Evolutionary conservation across 2,329 filamentous ascomycete species (phyloP).

Genomic region (Penicillium carneum): DNA sequence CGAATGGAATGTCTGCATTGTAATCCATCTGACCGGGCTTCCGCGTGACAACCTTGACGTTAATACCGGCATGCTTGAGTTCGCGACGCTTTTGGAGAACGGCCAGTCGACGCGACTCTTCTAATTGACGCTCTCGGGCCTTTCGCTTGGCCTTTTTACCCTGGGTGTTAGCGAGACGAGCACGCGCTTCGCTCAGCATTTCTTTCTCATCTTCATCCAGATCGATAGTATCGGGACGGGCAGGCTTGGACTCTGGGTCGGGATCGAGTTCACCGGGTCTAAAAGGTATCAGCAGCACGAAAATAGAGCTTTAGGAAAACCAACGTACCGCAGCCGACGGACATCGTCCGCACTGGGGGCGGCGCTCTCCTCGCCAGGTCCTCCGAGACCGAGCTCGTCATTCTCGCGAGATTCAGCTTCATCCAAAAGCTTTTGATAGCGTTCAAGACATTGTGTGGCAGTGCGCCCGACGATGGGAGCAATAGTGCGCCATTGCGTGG

Average conservation of each 20-base stretch:
- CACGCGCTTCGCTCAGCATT: constrained; percentile 96
- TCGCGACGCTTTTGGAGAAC: constrained; percentile 93
- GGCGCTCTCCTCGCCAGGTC: constrained; percentile 80
- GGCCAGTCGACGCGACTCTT: constrained; percentile 89
- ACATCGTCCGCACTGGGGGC: constrained; percentile 94
- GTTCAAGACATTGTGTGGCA: constrained; percentile 94
- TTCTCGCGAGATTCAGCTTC: constrained; percentile 90
- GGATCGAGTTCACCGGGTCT: constrained; percentile 90
- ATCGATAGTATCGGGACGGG: constrained; percentile 93
- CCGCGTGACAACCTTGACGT: constrained; percentile 89
- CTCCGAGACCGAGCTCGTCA: constrained; percentile 79
- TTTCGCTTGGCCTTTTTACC: constrained; percentile 99
- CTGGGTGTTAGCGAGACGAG: constrained; percentile 94
- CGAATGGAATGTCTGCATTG: constrained; percentile 97
- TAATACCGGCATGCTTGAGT: constrained; percentile 96
- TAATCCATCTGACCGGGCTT: constrained; percentile 99
- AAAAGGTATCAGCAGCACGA: constrained; percentile 24
- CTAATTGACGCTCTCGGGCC: constrained; percentile 90
- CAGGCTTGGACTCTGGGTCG: constrained; percentile 96
- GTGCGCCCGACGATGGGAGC: constrained; percentile 95
- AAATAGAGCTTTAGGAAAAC: background rate
- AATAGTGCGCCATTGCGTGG: constrained; percentile 98
- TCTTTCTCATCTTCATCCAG: constrained; percentile 99
- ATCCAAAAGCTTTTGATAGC: constrained; percentile 94
- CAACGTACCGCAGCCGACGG: constrained; percentile 70